phyloP scores from a whole-genome alignment of 768 basidiomycete genomes.

The Collybiopsis luxurians region DNA sequence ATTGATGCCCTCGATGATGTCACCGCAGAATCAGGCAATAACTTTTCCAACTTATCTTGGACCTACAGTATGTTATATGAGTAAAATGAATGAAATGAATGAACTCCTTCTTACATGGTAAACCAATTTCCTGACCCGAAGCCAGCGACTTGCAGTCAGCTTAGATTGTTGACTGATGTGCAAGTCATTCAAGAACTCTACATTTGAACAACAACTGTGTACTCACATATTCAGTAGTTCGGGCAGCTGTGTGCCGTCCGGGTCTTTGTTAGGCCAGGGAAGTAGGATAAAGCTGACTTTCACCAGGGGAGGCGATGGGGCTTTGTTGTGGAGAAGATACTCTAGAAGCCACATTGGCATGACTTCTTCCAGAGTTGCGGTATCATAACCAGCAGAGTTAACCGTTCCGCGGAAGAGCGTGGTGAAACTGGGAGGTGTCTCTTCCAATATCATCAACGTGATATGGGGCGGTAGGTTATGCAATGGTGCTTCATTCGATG shows the following conservation, averaged over 20 bases:
- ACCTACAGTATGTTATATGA: conserved; percentile 44
- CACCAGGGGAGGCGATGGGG: conserved; percentile 44
- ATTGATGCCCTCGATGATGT: conserved; percentile 35
- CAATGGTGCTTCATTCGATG: conserved; percentile 69
- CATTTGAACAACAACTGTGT: neutral
- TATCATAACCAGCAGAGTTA: conserved; percentile 46
- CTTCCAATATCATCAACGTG: conserved; percentile 78
- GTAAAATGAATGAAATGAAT: neutral
- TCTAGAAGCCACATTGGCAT: conserved; percentile 91
- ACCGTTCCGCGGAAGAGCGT: conserved; percentile 76
- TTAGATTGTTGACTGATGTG: conserved; percentile 67
- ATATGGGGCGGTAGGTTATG: conserved; percentile 58
- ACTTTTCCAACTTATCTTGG: conserved; percentile 79
- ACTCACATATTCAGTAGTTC: conserved; percentile 86
- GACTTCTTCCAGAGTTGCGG: conserved; percentile 58
- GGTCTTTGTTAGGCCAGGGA: conserved; percentile 65
- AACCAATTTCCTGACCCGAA: conserved; percentile 83
- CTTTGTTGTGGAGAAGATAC: conserved; percentile 72
- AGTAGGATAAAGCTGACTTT: conserved; percentile 91
- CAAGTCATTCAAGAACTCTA: neutral
- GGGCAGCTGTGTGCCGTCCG: conserved; percentile 60
- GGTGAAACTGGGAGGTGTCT: conserved; percentile 69
- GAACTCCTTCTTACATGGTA: conserved; percentile 58
- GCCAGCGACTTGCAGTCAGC: conserved; percentile 81
- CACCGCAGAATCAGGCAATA: conserved; percentile 29